Evolutionary conservation across 2,329 filamentous ascomycete species (phyloP), one percentile per base, ranked within the genome.

Genomic region (Sclerotiophoma versabilis): DNA sequence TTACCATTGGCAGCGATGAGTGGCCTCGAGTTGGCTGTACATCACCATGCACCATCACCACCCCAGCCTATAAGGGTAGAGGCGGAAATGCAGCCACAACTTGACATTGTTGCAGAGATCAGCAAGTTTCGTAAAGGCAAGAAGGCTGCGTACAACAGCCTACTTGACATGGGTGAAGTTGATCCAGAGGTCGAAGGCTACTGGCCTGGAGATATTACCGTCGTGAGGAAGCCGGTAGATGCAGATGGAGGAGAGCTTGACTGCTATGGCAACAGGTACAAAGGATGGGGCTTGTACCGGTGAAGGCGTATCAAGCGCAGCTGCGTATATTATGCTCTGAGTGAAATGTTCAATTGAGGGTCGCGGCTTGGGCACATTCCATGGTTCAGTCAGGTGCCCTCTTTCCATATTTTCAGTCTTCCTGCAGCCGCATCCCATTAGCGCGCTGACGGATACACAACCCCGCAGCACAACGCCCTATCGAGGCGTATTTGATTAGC

Each of bases 141-240:
- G 46, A 85, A 82, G 61, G 73, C 75, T 6, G 79, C 79, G 26
- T 84, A 81, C 62, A 75, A 81, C 14, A 70, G 68, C 3, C 71
- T 65, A 32, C 51, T 61, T 48, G 60, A 32, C 33, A 71, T 66
- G 43, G 74, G 72, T 12, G 49, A 63, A 14, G 25, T 17, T 23
- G 68, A 77, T 3, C 69, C 71, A 17, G 67, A 71, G 12, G 77
- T 85, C 0, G 81, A 84, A 50, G 84, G 84, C 0, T 79, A 84
- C 58, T 87, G 85, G 85, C 79, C 81, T 25, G 85, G 85, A 5
- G 76, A 84, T 27, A 79, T 87, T 20, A 83, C 82, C 47, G 77
- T 87, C 25, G 74, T 87, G n/a, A 74, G 83, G n/a, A 71, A 72
- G 14, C 67, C 70, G 11, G 70, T 70, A 0, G 72, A 76, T 47